These are phyloP conservation scores for Psilocybe tampanensis DNA, from an alignment of 768 basidiomycete species.

Conservation along the genomic window DNA sequence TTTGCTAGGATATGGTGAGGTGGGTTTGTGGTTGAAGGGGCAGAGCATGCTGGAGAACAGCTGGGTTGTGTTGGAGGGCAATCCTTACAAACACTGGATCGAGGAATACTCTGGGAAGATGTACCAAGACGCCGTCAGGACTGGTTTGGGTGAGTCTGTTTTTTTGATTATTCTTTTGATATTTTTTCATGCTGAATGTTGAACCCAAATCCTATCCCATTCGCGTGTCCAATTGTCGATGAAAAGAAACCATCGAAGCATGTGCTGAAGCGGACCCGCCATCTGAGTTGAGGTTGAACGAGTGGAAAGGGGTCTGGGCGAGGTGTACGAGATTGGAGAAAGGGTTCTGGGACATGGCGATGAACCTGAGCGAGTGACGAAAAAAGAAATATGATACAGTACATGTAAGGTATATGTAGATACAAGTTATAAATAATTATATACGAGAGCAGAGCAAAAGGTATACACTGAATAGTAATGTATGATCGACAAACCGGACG, in stretches of 20 bases:
- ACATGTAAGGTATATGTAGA: constrained; percentile 8
- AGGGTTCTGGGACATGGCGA: constrained; percentile 81
- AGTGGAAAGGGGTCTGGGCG: constrained; percentile 76
- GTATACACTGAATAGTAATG: background rate
- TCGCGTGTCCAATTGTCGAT: background rate
- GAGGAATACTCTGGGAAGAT: constrained; percentile 75
- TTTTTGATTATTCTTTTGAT: background rate
- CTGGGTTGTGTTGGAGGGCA: constrained; percentile 64
- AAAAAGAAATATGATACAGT: background rate
- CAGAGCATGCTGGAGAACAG: constrained; percentile 47
- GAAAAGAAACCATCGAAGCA: constrained; percentile 72
- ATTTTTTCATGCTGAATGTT: background rate
- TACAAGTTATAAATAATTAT: background rate
- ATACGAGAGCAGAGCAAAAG: background rate
- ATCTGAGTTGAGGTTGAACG: constrained; percentile 54
- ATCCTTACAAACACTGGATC: constrained; percentile 78
- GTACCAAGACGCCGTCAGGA: constrained; percentile 73
- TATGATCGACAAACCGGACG: no score
- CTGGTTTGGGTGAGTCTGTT: constrained; percentile 65
- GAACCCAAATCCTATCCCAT: no score
- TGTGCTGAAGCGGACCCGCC: constrained; percentile 65
- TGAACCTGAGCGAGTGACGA: constrained; percentile 26
- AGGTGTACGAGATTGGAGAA: constrained; percentile 78
- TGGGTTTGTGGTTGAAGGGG: constrained; percentile 80
- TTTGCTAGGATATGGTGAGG: constrained; percentile 90